Base-by-base conservation (phyloP, 139 green algal genomes). In the Choricystis sp. region DNA sequence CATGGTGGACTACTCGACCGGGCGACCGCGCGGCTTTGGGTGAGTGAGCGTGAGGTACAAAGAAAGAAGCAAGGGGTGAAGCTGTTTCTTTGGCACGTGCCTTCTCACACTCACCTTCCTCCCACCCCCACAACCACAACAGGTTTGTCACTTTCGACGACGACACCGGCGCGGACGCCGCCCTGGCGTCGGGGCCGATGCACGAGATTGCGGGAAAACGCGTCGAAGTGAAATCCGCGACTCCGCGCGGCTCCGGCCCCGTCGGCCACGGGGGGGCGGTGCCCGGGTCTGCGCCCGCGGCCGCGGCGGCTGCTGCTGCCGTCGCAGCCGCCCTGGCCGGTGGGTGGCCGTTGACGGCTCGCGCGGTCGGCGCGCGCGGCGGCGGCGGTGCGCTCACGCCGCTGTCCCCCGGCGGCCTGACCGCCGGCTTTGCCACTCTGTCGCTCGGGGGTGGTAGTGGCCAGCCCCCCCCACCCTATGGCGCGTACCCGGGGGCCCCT, bases 111-210 rank as follows among this genome's bases (percentile, higher is more conserved):
- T 56, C 49, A 19, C 19, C 21, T 56, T 20, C 49, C 21, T 19
- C 21, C 19, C 49, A 56, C 21, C 49, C 49, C 21, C 49, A 56
- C 49, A 56, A n/a, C 21, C 49, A 19, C 40, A 2, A 57, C 80
- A 91, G 85, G 24, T 94, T 94, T 70, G 67, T 94, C 2, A 91
- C 86, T 0, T 94, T 88, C 72, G 82, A 80, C 1, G 77, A 83
- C 20, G 86, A 94, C 60, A 56, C 60, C 0, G 74, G 76, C n/a
- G 81, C 85, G 4, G 69, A 85, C 29, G 66, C 70, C 29, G 80
- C 89, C 19, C 90, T 91, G 61, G 27, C 60, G 1, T 66, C 66
- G 0, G 84, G 83, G 30, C 56, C 63, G 23, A 84, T 89, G 75
- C 85, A 94, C 28, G 74, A 84, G 64, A 65, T 94, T 19, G 67